Evolutionary conservation across 75 land plant species (phyloP).

Genomic region (Sequoiadendron giganteum): DNA sequence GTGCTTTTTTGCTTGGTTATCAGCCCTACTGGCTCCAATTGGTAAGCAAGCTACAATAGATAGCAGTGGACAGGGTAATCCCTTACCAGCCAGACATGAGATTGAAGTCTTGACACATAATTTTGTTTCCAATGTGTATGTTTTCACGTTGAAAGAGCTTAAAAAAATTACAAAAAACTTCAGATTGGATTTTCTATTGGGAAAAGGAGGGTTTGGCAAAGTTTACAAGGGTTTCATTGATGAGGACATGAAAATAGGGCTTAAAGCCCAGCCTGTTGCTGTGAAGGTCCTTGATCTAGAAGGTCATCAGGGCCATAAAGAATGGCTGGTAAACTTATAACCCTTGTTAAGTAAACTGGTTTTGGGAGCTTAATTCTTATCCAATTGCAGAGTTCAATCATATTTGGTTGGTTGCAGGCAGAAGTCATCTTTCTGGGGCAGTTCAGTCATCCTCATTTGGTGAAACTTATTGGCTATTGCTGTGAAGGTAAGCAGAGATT

Average conservation of each 20-base stretch:
- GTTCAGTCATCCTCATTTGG: constrained; percentile 9
- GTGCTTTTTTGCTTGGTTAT: not conserved
- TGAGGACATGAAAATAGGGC: no score
- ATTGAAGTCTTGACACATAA: not conserved
- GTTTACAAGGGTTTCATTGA: no score
- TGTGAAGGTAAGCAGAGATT: not conserved
- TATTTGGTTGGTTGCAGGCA: no score
- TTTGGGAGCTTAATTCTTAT: no score
- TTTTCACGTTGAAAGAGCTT: constrained; percentile 40
- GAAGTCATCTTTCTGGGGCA: constrained; percentile 1
- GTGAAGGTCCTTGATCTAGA: no score
- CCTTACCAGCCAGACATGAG: not conserved
- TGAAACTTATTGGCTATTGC: constrained; percentile 12
- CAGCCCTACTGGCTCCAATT: not conserved
- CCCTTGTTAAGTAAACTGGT: no score
- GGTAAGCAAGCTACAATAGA: not conserved
- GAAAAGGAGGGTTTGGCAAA: no score
- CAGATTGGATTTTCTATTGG: not conserved
- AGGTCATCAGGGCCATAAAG: no score
- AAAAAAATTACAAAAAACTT: constrained; percentile 34
- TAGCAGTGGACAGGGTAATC: not conserved
- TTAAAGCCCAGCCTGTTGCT: no score
- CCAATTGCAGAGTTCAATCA: no score
- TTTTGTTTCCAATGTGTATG: constrained; percentile 29
- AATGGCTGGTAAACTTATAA: constrained; percentile 12